Evolutionary conservation across 2,329 filamentous ascomycete species (phyloP).

Genomic region (Pestalotiopsis sp.): DNA sequence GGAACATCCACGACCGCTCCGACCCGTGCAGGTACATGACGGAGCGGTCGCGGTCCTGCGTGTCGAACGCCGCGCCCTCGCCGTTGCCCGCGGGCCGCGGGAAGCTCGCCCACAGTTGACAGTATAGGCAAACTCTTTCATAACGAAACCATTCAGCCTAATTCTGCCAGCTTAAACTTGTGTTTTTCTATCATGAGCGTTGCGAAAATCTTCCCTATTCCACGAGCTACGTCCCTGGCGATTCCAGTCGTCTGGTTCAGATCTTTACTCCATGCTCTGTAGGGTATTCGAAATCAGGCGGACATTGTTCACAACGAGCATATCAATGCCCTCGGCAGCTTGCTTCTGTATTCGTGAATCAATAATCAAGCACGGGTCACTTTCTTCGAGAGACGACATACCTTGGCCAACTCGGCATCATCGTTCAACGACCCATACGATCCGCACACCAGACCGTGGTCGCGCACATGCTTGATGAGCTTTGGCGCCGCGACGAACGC

Average conservation of each 20-base stretch:
- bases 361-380: not conserved
- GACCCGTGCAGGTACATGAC: not conserved
- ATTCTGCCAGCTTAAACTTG: too few relatives aligned
- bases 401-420: slow-evolving; percentile 10
- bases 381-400: not conserved
- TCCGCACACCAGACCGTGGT: slow-evolving; percentile 10
- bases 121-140: too few relatives aligned
- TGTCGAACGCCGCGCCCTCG: not conserved
- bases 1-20: slow-evolving; percentile 5
- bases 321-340: slow-evolving; percentile 12
- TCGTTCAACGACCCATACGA: slow-evolving; percentile 17
- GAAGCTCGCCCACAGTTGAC: not conserved
- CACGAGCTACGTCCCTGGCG: too few relatives aligned
- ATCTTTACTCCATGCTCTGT: not conserved
- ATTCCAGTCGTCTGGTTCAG: not conserved
- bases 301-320: slow-evolving; percentile 14
- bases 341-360: slow-evolving; percentile 7
- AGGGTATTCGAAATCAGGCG: slow-evolving; percentile 14
- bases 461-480: slow-evolving; percentile 11
- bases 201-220: too few relatives aligned
- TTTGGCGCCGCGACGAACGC: slow-evolving; percentile 12
- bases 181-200: too few relatives aligned
- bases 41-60: not conserved
- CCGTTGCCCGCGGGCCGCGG: not conserved
- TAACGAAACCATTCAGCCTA: too few relatives aligned